phyloP scores from a whole-genome alignment of 1,139 yeast genomes.

The Yamadazyma dendronema region DNA sequence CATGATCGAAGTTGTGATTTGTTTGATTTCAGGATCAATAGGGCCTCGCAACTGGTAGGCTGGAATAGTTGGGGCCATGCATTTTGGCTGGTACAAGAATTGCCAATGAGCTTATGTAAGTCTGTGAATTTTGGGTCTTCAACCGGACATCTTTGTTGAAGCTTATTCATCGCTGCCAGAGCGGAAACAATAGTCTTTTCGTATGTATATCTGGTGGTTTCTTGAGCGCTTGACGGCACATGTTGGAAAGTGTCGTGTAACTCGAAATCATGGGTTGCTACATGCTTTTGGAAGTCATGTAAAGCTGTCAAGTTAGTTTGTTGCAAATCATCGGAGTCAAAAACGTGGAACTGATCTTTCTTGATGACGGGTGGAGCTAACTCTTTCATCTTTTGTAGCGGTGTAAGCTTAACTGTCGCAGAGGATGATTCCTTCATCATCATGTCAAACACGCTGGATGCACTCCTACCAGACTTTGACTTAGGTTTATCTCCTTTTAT shows the following conservation, averaged over 20 bases:
- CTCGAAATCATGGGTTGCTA: neutral
- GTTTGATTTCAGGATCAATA: slow-evolving; percentile 29
- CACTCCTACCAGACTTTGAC: slow-evolving; percentile 12
- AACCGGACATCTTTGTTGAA: neutral
- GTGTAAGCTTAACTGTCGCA: slow-evolving; percentile 20
- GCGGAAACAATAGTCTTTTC: neutral
- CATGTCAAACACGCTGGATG: slow-evolving; percentile 19
- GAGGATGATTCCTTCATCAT: slow-evolving; percentile 27
- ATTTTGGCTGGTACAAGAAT: neutral
- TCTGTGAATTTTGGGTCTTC: slow-evolving; percentile 2
- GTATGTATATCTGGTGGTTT: neutral
- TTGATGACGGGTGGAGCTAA: slow-evolving; percentile 21
- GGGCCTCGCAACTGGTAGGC: slow-evolving; percentile 36
- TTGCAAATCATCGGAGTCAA: slow-evolving; percentile 5
- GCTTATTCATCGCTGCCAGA: neutral
- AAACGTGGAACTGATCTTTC: slow-evolving; percentile 22
- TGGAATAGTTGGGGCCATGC: slow-evolving; percentile 47
- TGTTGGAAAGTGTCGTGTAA: neutral
- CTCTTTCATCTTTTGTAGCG: slow-evolving; percentile 23
- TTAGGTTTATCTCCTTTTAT: slow-evolving; percentile 1
- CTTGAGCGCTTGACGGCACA: neutral
- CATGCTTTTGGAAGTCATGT: neutral
- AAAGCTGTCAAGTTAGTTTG: neutral
- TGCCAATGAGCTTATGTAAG: neutral
- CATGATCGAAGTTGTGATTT: slow-evolving; percentile 36